Evolutionary conservation across 1,139 yeast genomes (phyloP).

Genomic region (Diutina ranongensis): DNA sequence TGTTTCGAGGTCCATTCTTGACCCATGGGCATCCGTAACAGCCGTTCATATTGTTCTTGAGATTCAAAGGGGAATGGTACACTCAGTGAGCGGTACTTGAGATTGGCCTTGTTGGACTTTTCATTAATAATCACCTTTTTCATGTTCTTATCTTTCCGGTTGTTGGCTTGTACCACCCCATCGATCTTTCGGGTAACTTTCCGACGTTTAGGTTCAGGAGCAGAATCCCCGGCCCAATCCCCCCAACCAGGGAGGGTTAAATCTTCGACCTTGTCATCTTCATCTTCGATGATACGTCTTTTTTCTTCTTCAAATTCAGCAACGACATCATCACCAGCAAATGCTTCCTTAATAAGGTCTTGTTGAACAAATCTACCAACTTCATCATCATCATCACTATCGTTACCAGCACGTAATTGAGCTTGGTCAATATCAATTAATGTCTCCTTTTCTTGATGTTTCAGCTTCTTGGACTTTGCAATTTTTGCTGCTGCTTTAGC

Average conservation of each 20-base stretch:
- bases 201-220: conserved; percentile 38
- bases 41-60: conserved; percentile 88
- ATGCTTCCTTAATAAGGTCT: conserved; percentile 79
- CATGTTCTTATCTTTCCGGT: conserved; percentile 67
- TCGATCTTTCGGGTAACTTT: conserved; percentile 56
- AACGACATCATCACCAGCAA: conserved; percentile 93
- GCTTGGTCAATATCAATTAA: conserved; percentile 40
- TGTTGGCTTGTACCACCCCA: conserved; percentile 61
- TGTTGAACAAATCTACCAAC: conserved; percentile 55
- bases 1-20: conserved; percentile 92
- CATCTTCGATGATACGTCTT: conserved; percentile 53
- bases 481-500: conserved; percentile 42
- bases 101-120: conserved; percentile 68
- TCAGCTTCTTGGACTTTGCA: conserved; percentile 10
- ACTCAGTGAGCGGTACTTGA: conserved; percentile 71
- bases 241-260: conserved; percentile 94
- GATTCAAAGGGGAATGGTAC: conserved; percentile 94
- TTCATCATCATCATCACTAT: conserved; percentile 18
- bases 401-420: conserved; percentile 14
- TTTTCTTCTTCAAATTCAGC: conserved; percentile 72
- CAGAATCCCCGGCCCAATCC: conserved; percentile 64
- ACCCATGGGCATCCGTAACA: conserved; percentile 92
- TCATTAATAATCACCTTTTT: conserved; percentile 85
- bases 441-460: conserved; percentile 32
- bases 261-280: conserved; percentile 82